A percentile compares a stretch with the other conserved stretches of the same genome.
These are phyloP conservation scores for Hyphopichia wangnamkhiaoensis DNA, from an alignment of 1,139 yeast genomes.

Conservation along the genomic window DNA sequence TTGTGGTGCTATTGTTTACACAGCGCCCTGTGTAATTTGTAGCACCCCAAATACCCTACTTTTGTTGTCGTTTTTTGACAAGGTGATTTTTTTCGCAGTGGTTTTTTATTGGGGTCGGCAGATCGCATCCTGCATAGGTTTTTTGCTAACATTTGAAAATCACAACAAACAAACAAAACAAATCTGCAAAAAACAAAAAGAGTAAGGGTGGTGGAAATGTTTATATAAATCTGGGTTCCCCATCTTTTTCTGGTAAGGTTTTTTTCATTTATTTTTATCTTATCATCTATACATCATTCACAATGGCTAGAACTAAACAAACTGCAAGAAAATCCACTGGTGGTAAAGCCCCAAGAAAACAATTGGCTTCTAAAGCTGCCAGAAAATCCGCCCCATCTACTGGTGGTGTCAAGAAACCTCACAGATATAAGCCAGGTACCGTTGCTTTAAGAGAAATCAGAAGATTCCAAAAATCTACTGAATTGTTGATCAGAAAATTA, in stretches of 20 bases:
- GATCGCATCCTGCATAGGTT: neutral
- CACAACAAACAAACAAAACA: neutral
- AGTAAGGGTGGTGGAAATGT: too few species aligned
- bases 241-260: neutral
- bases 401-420: conserved; percentile 99
- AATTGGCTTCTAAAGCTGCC: conserved; percentile 98
- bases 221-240: neutral
- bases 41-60: neutral
- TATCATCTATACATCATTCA: conserved; percentile 15
- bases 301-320: conserved; percentile 98
- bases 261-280: neutral
- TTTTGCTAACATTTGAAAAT: neutral
- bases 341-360: conserved; percentile 99
- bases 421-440: conserved; percentile 99
- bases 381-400: conserved; percentile 98
- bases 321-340: conserved; percentile 99
- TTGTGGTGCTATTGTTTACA: neutral
- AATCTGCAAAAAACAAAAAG: too few species aligned
- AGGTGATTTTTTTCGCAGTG: neutral
- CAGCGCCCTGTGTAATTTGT: neutral
- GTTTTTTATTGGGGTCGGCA: neutral
- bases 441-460: conserved; percentile 99
- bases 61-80: neutral
- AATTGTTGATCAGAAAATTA: conserved; percentile 92
- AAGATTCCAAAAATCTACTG: conserved; percentile 98